Conservation (phyloP, 352 stramenopile species). For the Globisporangium abappressorium region DNA sequence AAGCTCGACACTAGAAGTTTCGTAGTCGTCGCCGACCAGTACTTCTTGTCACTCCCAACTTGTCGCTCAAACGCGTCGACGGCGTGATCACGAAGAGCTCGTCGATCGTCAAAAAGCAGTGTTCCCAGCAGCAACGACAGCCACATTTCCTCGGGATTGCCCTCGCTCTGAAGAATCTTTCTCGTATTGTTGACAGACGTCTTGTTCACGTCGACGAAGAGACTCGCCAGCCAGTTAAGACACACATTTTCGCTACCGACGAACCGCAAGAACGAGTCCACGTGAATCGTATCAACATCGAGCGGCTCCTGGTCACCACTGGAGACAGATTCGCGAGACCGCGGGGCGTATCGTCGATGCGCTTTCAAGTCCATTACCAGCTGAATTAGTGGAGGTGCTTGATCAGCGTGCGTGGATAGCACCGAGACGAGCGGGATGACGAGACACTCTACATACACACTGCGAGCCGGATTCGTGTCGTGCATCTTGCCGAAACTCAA, state of each 20-base stretch:
- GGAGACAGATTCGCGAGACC: not conserved
- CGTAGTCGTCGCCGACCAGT: conserved; percentile 27
- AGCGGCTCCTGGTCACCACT: not conserved
- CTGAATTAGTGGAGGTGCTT: conserved; percentile 39
- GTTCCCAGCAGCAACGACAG: conserved; percentile 32
- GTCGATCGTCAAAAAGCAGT: conserved; percentile 35
- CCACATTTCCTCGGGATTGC: conserved; percentile 25
- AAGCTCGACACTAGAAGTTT: conserved; percentile 62
- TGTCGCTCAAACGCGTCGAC: conserved; percentile 39
- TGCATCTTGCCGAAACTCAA: conserved; percentile 25
- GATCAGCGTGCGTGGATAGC: conserved; percentile 26
- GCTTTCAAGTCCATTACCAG: conserved; percentile 32
- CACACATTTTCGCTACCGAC: conserved; percentile 20
- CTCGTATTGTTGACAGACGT: not conserved
- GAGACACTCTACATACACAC: conserved; percentile 57
- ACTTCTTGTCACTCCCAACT: conserved; percentile 19
- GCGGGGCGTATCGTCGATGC: conserved; percentile 16
- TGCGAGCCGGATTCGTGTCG: conserved; percentile 11
- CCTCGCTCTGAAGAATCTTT: not conserved
- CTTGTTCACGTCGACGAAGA: conserved; percentile 25
- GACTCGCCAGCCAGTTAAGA: conserved; percentile 32
- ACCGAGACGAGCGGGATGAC: conserved; percentile 53
- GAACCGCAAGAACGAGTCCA: conserved; percentile 31
- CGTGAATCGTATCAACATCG: conserved; percentile 24
- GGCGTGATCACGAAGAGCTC: conserved; percentile 21